Evolutionary conservation across 2,329 filamentous ascomycete species (phyloP).

Genomic region (Epichloe brachyelytri): DNA sequence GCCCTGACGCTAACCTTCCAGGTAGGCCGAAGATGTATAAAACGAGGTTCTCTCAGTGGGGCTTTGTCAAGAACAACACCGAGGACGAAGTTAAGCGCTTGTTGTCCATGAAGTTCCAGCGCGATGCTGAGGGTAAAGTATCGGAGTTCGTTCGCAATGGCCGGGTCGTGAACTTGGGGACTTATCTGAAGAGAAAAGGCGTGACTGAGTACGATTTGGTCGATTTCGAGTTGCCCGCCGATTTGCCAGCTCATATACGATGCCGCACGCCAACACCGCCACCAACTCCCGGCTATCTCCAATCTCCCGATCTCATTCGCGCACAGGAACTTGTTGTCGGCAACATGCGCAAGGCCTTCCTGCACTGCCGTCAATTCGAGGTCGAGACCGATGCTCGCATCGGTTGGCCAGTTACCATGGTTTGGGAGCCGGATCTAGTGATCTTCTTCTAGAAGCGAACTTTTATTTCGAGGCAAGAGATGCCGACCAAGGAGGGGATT

Average conservation of each 20-base stretch:
- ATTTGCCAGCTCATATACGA: constrained; percentile 29
- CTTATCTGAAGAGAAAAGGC: constrained; percentile 39
- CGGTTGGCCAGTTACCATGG: constrained; percentile 28
- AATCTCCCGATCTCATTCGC: constrained; percentile 29
- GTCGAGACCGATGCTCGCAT: constrained; percentile 24
- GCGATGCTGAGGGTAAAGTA: constrained; percentile 38
- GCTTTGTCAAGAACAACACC: constrained; percentile 42
- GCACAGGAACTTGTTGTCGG: constrained; percentile 30
- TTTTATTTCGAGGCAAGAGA: constrained; percentile 28
- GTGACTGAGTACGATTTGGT: constrained; percentile 39
- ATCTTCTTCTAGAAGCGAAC: constrained; percentile 30
- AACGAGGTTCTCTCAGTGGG: constrained; percentile 41
- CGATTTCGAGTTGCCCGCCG: constrained; percentile 29
- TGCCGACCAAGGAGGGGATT: constrained; percentile 26
- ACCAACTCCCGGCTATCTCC: constrained; percentile 27
- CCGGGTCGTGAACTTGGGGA: constrained; percentile 37
- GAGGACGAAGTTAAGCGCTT: constrained; percentile 39
- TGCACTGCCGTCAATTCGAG: constrained; percentile 31
- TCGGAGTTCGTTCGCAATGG: constrained; percentile 40
- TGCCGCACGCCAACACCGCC: constrained; percentile 33
- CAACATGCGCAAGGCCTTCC: constrained; percentile 31
- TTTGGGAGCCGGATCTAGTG: constrained; percentile 31
- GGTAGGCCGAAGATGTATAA: constrained; percentile 41
- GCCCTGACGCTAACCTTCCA: constrained; percentile 8
- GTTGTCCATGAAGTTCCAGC: constrained; percentile 38